Percentiles rank a stretch among this genome's conserved stretches.
Evolutionary conservation across 768 basidiomycete species (phyloP).

Genomic region (Pholiota conissans): DNA sequence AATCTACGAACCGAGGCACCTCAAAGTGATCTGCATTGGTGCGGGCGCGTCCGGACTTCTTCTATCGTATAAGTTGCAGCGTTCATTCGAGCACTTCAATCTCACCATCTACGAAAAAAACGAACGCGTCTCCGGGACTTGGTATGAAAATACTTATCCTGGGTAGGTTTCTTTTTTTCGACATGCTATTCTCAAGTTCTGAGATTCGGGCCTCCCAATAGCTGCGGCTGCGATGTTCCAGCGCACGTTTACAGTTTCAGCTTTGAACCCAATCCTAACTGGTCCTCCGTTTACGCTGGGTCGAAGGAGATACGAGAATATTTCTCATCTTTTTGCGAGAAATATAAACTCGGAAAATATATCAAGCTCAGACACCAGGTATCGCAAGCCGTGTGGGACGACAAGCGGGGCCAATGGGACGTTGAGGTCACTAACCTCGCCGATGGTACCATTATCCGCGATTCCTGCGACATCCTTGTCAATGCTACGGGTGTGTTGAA

Average conservation of each 20-base stretch:
- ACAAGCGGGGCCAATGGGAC: constrained; percentile 24
- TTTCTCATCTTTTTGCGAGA: constrained; percentile 26
- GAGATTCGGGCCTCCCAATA: background rate
- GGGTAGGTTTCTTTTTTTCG: constrained; percentile 18
- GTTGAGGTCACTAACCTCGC: constrained; percentile 22
- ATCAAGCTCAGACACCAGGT: constrained; percentile 27
- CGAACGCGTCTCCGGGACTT: constrained; percentile 28
- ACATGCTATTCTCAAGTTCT: background rate
- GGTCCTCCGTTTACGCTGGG: constrained; percentile 30
- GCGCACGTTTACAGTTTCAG: constrained; percentile 30
- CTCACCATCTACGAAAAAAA: constrained; percentile 36
- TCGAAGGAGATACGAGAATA: constrained; percentile 27
- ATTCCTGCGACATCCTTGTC: constrained; percentile 32
- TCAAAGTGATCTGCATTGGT: constrained; percentile 32
- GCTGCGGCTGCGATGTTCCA: constrained; percentile 31
- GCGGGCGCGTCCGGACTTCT: constrained; percentile 36
- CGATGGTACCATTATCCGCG: constrained; percentile 16
- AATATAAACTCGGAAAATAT: constrained; percentile 30
- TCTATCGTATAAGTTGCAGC: constrained; percentile 32
- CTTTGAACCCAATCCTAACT: constrained; percentile 29
- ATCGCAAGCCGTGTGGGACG: constrained; percentile 28
- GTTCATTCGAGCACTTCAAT: constrained; percentile 32
- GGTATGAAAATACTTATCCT: constrained; percentile 37
- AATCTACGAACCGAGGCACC: constrained; percentile 23
- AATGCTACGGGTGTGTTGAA: constrained; percentile 36